Evolutionary conservation across 306 rosid genomes (phyloP), one percentile per base, ranked within the genome.

Genomic region (Gleditsia sinensis): DNA sequence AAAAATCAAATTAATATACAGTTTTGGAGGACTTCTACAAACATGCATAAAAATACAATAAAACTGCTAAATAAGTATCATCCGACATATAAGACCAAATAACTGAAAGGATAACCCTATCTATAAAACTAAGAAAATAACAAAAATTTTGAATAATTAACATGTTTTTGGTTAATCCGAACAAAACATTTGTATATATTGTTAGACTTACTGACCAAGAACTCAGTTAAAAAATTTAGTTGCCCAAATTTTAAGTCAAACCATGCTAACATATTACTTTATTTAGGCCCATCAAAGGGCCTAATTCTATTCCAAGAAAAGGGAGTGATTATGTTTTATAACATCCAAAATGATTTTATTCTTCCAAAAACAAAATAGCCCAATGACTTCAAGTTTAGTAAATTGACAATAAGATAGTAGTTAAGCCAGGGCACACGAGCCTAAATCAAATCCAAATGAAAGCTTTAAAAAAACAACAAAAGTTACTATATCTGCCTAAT

Each of bases 391-490:
- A 16, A 23, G 13, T 40, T 59, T 7, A 68, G 16, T 3, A n/a
- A n/a, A n/a, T n/a, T n/a, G n/a, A n/a, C n/a, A n/a, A n/a, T n/a
- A n/a, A n/a, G n/a, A n/a, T n/a, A n/a, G n/a, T n/a, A 23, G 11
- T 56, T 21, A 67, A 50, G 50, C 60, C 27, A 74, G 24, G 42
- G 23, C 60, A 37, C 13, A 57, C 12, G 25, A 14, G 17, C 19
- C 76, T 21, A 67, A 68, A 21, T 56, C 33, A 42, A 56, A 73
- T 79, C 37, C 37, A 68, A n/a, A n/a, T n/a, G n/a, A n/a, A 34
- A 27, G 55, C 37, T 61, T 55, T 4, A n/a, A 28, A 28, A 32
- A 6, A 49, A 39, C 53, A 62, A 11, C 28, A 65, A 27, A 37
- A 17, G n/a, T 16, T 45, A 59, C 17, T 48, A 48, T 48, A 3